Conservation (phyloP, 306 rosid genomes). For the Castanea crenata region DNA sequence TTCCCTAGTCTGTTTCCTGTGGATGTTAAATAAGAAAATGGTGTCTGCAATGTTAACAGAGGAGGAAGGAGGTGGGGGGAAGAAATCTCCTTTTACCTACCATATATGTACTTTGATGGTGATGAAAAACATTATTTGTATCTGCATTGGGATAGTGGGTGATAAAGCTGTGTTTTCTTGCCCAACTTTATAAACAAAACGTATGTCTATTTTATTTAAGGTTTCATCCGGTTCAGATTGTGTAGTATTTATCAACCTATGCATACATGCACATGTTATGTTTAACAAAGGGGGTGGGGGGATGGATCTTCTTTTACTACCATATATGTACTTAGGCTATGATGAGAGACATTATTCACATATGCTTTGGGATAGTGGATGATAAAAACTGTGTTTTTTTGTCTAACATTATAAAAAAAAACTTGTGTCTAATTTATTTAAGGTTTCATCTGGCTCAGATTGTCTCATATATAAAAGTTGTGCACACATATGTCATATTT, state of each 20-base stretch:
- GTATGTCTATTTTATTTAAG: not conserved
- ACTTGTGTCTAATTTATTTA: not conserved
- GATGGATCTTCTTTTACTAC: not conserved
- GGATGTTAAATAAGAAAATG: conserved; percentile 17
- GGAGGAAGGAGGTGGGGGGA: conserved; percentile 4
- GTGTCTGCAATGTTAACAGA: conserved; percentile 20
- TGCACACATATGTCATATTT: not conserved
- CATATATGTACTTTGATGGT: conserved; percentile 25
- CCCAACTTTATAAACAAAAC: conserved; percentile 18
- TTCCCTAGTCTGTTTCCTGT: conserved; percentile 8
- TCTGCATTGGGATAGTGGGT: conserved; percentile 29
- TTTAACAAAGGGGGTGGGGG: not conserved
- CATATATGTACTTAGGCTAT: conserved; percentile 22
- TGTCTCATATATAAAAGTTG: not conserved
- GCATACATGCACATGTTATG: not conserved
- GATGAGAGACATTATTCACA: conserved; percentile 11
- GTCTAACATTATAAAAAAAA: too few relatives aligned
- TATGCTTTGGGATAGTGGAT: conserved; percentile 22
- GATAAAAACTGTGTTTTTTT: conserved; percentile 20
- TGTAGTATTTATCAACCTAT: not conserved
- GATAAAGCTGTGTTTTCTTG: conserved; percentile 20
- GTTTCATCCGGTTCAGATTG: not conserved
- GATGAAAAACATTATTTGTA: conserved; percentile 14
- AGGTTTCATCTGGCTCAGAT: not conserved
- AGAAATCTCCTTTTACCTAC: conserved; percentile 9